Evolutionary conservation across 148 eudicot genomes (phyloP).

Genomic region (Limonium bicolor): DNA sequence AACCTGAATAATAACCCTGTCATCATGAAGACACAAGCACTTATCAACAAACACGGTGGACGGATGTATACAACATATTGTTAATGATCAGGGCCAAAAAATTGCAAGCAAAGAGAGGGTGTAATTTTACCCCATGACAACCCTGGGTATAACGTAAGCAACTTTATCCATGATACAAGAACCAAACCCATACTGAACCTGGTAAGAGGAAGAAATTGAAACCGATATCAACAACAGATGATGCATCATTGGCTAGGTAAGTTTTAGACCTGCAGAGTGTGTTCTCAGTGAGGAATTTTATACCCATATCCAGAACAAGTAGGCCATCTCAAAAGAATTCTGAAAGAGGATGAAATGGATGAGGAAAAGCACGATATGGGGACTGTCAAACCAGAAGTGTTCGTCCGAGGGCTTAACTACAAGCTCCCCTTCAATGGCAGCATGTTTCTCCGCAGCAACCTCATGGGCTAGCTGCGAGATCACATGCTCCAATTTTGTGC

Average conservation of each 20-base stretch:
- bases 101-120: neutral
- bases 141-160: constrained; percentile 43
- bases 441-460: constrained; percentile 67
- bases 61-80: neutral
- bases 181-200: constrained; percentile 51
- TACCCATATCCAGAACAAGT: constrained; percentile 84
- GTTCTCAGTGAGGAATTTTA: too few species aligned
- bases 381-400: constrained; percentile 66
- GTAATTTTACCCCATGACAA: constrained; percentile 45
- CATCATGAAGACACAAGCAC: constrained; percentile 13
- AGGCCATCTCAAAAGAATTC: constrained; percentile 72
- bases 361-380: constrained; percentile 36
- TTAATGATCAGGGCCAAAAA: neutral
- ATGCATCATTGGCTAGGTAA: too few species aligned
- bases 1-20: constrained; percentile 61
- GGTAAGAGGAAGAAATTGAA: neutral
- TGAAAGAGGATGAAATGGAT: constrained; percentile 69
- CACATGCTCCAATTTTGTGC: constrained; percentile 70
- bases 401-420: constrained; percentile 65
- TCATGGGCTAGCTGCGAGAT: constrained; percentile 49
- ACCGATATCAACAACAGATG: too few species aligned
- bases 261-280: too few species aligned
- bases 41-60: neutral
- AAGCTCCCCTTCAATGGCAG: constrained; percentile 51
- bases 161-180: constrained; percentile 75